Evolutionary conservation across 768 basidiomycete species (phyloP), one percentile per base, ranked within the genome.

Genomic region (Collybia sordida): DNA sequence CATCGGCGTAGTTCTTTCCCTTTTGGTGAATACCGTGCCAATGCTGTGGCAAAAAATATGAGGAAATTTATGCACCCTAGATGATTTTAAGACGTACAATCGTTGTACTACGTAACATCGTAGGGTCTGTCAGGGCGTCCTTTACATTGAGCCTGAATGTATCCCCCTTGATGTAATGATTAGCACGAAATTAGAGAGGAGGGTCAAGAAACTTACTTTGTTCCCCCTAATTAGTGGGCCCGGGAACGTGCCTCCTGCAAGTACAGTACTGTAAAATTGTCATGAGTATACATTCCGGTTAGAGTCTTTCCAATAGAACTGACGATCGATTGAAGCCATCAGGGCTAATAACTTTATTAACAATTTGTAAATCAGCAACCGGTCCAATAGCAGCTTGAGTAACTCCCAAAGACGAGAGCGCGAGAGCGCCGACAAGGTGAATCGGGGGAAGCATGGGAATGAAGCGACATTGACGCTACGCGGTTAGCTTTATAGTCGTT

Each of bases 1-100:
- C 75, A 49, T 77, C 64, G 15, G 59, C 61, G 60, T 62, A 66
- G 18, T 49, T 55, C 12, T 67, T 64, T 6, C 62, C 57, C 14
- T 66, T 52, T 52, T 78, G 77, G 51, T 69, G 71, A 8, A 79
- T 44, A 18, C 77, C 77, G 51, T 79, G 77, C 77, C 77, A 78
- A 36, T 73, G 72, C 51, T 52, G 11, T 1, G n/a, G 19, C 14
- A 14, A 11, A 4, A 31, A 31, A 31, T 7, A 14, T 31, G 31
- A 31, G 31, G 31, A 31, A 14, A 12, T 6, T 31, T 14, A 11
- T 31, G 9, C n/a, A 40, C 18, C 18, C 38, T 23, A 6, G 39
- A 43, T 42, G 22, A 17, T 11, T n/a, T 24, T 7, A 27, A 27
- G 55, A 52, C 61, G 36, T 42, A 63, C 61, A 27, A 64, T 60